Percentiles rank a stretch among this genome's conserved stretches.
phyloP scores from a whole-genome alignment of 164 flowering plant genomes.

The Liriodendron chinense region DNA sequence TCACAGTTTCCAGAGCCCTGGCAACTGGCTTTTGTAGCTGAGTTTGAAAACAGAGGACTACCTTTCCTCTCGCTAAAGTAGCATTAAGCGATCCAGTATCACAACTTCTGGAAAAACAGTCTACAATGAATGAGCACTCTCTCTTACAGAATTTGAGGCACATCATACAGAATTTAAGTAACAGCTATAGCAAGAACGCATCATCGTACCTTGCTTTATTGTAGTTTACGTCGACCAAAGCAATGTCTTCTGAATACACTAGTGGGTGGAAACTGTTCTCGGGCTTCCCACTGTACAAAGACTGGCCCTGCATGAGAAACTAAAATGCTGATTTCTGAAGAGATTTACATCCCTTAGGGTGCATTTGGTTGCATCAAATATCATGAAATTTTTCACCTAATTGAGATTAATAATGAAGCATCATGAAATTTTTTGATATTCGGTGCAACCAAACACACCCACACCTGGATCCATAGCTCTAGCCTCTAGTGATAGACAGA shows the following conservation, averaged over 20 bases:
- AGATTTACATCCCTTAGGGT: neutral
- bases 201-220: conserved; percentile 37
- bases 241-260: conserved; percentile 42
- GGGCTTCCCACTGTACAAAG: conserved; percentile 33
- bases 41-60: conserved; percentile 50
- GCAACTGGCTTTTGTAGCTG: conserved; percentile 27
- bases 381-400: too few relatives aligned
- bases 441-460: too few relatives aligned
- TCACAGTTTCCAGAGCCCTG: conserved; percentile 23
- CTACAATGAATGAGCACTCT: neutral
- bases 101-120: conserved; percentile 32
- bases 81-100: conserved; percentile 35
- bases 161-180: neutral
- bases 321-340: neutral
- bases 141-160: neutral
- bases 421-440: too few relatives aligned
- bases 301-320: conserved; percentile 42
- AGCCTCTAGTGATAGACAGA: too few relatives aligned
- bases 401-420: too few relatives aligned
- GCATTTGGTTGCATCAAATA: too few relatives aligned
- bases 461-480: too few relatives aligned
- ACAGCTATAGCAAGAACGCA: neutral
- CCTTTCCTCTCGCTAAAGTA: conserved; percentile 49
- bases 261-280: conserved; percentile 31
- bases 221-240: conserved; percentile 23